Evolutionary conservation across 164 flowering plant species (phyloP), one percentile per base, ranked within the genome.

Genomic region (Amborella trichopoda): DNA sequence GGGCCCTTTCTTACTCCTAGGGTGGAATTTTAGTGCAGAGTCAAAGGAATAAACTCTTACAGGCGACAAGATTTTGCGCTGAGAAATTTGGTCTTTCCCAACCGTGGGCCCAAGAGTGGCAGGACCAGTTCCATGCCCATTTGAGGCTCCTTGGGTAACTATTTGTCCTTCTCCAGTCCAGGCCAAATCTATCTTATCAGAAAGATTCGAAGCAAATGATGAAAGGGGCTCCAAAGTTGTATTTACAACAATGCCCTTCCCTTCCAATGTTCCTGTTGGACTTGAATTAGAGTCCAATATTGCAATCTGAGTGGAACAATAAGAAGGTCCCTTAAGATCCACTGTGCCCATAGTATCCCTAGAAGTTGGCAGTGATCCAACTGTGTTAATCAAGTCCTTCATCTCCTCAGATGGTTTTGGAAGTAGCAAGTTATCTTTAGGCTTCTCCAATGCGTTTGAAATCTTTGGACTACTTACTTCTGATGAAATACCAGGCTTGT

Each of bases 161-260:
- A 57, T 30, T 50, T 58, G 72, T 26, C 67, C 72, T 12, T 72
- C 63, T 25, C 99, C 99, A 2, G 80, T 79, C 99, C 97, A 93
- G 22, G 81, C 91, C 45, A 75, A 83, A 60, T 93, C 97, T 48
- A 93, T 93, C 67, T 75, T 70, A 47, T 93, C 95, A 13, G 99
- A 85, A 25, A 88, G 73, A 58, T 54, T 68, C 1, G 94, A 74
- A 14, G 52, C 74, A 44, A 74, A 62, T 26, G 79, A 71, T 0
- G 67, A 64, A 23, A 55, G 34, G 28, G 47, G 59, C 39, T 66
- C 76, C 33, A 28, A 53, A 25, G 62, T n/a, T n/a, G n/a, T n/a
- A n/a, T n/a, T n/a, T n/a, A n/a, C n/a, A n/a, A n/a, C n/a, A n/a
- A n/a, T n/a, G n/a, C n/a, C n/a, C n/a, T n/a, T n/a, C n/a, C n/a